Evolutionary conservation across 2,329 filamentous ascomycete species (phyloP).

Genomic region (Coniella lustricola): DNA sequence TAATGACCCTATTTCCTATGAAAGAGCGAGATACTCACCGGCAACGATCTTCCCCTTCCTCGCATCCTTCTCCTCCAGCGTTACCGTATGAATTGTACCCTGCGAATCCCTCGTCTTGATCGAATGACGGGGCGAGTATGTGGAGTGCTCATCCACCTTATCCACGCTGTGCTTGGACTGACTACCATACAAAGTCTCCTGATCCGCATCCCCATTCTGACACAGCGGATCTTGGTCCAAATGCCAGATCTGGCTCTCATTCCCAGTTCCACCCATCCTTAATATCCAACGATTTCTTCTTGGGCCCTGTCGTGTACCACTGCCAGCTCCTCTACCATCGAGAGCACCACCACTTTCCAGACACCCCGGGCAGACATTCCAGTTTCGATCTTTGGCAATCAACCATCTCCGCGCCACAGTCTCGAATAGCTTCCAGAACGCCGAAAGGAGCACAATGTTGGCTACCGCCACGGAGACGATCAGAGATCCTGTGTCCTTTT

Average conservation of each 20-base stretch:
- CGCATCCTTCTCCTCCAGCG: not conserved
- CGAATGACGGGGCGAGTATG: not conserved
- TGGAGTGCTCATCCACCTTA: not conserved
- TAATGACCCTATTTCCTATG: not conserved
- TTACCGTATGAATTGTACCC: not conserved
- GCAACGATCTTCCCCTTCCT: not conserved
- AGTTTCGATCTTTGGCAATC: not conserved
- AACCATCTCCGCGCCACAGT: slow-evolving; percentile 3
- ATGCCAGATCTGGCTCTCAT: not conserved
- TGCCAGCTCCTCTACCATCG: not conserved
- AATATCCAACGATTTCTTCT: too few species aligned
- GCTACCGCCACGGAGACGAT: slow-evolving; percentile 8
- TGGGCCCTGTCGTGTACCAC: too few species aligned
- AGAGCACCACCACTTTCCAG: not conserved
- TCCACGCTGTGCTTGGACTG: not conserved
- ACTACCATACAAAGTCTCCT: not conserved
- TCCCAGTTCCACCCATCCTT: too few species aligned
- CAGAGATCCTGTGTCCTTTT: slow-evolving; percentile 10
- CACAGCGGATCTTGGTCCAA: slow-evolving; percentile 10
- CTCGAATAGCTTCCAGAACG: slow-evolving; percentile 13
- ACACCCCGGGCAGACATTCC: slow-evolving; percentile 8
- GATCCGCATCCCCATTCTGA: not conserved
- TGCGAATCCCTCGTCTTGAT: not conserved
- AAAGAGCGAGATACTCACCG: not conserved
- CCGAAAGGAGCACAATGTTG: slow-evolving; percentile 8